phyloP scores from a whole-genome alignment of 176 grass and related monocot species.

The Phoenix roebelenii region DNA sequence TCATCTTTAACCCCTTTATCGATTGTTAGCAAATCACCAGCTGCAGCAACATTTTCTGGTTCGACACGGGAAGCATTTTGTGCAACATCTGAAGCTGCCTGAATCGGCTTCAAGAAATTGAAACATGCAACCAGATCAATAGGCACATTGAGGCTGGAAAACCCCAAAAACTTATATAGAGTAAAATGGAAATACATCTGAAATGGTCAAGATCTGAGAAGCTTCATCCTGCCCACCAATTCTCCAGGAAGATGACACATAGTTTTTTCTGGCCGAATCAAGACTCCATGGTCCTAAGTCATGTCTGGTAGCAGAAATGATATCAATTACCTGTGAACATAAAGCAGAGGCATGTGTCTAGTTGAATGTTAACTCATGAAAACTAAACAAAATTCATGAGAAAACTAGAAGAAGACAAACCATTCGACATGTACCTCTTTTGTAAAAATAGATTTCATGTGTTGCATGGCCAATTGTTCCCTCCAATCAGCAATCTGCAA shows the following conservation, averaged over 20 bases:
- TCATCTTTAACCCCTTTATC: conserved; percentile 44
- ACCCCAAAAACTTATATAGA: background rate
- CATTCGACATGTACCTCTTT: too few species aligned
- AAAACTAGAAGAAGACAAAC: too few species aligned
- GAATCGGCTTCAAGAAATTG: conserved; percentile 8
- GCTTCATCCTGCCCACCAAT: conserved; percentile 35
- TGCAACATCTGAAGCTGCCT: conserved; percentile 26
- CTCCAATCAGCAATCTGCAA: too few species aligned
- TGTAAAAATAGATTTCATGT: too few species aligned
- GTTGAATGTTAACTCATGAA: too few species aligned
- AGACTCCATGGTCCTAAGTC: conserved; percentile 67
- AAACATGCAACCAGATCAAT: background rate
- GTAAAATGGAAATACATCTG: conserved; percentile 1
- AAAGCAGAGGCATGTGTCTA: background rate
- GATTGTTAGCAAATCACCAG: conserved; percentile 28
- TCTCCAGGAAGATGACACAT: conserved; percentile 78
- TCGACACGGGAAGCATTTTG: conserved; percentile 18
- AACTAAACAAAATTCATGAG: too few species aligned
- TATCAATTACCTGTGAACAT: conserved; percentile 54
- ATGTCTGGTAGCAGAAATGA: conserved; percentile 56
- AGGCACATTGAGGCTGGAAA: background rate
- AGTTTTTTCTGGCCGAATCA: conserved; percentile 56
- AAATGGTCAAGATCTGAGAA: conserved; percentile 20
- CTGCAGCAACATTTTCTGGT: conserved; percentile 29
- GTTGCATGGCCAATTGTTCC: too few species aligned